Conservation (phyloP, 2,329 filamentous ascomycete genomes). For the Paecilomyces variotii region DNA sequence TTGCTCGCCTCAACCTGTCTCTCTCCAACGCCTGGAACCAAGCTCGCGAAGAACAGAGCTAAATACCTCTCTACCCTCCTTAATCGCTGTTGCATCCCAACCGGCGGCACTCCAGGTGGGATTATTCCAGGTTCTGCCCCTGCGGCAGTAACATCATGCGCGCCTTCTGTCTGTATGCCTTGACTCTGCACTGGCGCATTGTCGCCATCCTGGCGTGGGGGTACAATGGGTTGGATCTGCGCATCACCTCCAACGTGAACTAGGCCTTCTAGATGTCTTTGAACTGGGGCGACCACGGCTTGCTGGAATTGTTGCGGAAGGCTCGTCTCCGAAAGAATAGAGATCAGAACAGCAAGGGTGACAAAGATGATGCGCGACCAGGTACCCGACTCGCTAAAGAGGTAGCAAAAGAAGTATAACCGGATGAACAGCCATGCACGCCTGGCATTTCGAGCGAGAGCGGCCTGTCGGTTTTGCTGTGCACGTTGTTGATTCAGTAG, state of each 20-base stretch:
- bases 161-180: background rate
- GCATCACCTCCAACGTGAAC: slow-evolving; percentile 23
- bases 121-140: background rate
- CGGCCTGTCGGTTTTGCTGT: slow-evolving; percentile 18
- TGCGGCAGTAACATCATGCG: background rate
- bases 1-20: slow-evolving; percentile 50
- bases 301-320: slow-evolving; percentile 27
- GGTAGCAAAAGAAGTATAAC: slow-evolving; percentile 51
- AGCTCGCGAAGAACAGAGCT: slow-evolving; percentile 55
- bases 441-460: slow-evolving; percentile 33
- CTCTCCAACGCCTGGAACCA: slow-evolving; percentile 56
- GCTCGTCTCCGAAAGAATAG: slow-evolving; percentile 35
- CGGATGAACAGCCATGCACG: slow-evolving; percentile 53
- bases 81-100: slow-evolving; percentile 22
- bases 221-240: slow-evolving; percentile 1
- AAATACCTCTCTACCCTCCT: slow-evolving; percentile 47
- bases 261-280: slow-evolving; percentile 38
- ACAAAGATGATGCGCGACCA: slow-evolving; percentile 38
- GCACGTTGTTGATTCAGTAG: slow-evolving; percentile 19
- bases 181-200: background rate
- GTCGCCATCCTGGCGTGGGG: background rate
- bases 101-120: slow-evolving; percentile 3
- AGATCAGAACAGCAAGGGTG: slow-evolving; percentile 26
- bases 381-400: slow-evolving; percentile 45
- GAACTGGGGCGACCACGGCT: slow-evolving; percentile 30